Percentiles rank a stretch among this genome's conserved stretches.
Conservation (phyloP, 768 basidiomycete species). For the Rhodotorula taiwanensis region DNA sequence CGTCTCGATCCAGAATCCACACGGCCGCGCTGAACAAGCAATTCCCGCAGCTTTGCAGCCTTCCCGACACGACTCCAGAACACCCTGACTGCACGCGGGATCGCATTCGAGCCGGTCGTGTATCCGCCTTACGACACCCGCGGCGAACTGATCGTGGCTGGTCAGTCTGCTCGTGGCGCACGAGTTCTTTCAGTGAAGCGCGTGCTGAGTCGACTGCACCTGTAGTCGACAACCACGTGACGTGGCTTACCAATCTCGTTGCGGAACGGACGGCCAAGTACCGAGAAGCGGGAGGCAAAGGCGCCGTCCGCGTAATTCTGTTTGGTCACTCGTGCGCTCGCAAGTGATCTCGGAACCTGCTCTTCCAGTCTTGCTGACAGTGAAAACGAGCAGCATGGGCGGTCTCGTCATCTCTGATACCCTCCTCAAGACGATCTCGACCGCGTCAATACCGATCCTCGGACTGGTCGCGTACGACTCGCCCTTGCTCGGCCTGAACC, state of each 20-base stretch:
- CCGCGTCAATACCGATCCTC: constrained; percentile 25
- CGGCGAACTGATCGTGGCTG: constrained; percentile 24
- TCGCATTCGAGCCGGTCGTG: constrained; percentile 19
- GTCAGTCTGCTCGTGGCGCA: neutral
- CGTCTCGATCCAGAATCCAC: no score
- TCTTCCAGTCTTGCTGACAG: neutral
- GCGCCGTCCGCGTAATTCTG: constrained; percentile 15
- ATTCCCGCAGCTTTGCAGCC: constrained; percentile 16
- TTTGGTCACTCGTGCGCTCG: constrained; percentile 32
- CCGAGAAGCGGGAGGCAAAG: constrained; percentile 16
- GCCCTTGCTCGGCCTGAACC: constrained; percentile 31
- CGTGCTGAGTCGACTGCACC: neutral
- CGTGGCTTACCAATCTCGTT: constrained; percentile 12
- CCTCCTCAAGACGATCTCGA: constrained; percentile 18
- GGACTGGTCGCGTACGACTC: constrained; percentile 33
- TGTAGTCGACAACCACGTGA: constrained; percentile 25
- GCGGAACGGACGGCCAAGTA: constrained; percentile 19
- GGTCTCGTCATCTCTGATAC: constrained; percentile 34
- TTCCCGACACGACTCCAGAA: constrained; percentile 23
- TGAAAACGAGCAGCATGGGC: constrained; percentile 36
- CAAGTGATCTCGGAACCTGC: no score
- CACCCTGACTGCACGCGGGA: constrained; percentile 3
- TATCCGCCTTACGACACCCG: constrained; percentile 36
- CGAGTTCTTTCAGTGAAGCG: neutral
- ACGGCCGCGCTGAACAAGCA: no score